These are phyloP conservation scores for Clarireedia homoeocarpa DNA, from an alignment of 2,329 filamentous ascomycete genomes.

Conservation along the genomic window DNA sequence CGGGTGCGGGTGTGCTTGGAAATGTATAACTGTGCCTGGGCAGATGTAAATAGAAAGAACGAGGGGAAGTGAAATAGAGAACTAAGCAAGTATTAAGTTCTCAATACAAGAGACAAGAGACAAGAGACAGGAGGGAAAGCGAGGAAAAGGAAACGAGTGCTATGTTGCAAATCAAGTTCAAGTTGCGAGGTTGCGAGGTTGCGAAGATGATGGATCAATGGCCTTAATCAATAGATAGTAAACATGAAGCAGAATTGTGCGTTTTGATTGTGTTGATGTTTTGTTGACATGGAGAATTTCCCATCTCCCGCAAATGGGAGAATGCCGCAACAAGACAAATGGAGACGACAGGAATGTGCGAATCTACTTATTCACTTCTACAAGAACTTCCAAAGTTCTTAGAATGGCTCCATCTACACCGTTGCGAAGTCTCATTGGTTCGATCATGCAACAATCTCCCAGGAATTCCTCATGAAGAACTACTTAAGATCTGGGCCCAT, in stretches of 20 bases:
- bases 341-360: background rate
- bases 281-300: slow-evolving; percentile 8
- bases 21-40: background rate
- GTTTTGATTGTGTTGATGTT: slow-evolving; percentile 4
- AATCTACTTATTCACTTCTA: too few species aligned
- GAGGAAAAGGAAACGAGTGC: background rate
- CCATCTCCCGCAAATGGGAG: background rate
- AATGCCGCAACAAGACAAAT: slow-evolving; percentile 1
- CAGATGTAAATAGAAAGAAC: slow-evolving; percentile 1
- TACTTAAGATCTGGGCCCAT: too few species aligned
- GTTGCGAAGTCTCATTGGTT: too few species aligned
- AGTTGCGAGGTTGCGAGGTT: background rate
- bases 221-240: background rate
- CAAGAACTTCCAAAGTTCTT: too few species aligned
- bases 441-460: too few species aligned
- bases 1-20: too few species aligned
- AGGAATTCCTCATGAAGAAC: too few species aligned
- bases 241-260: background rate
- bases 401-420: too few species aligned
- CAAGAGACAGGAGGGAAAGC: background rate
- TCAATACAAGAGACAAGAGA: background rate
- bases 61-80: background rate
- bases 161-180: background rate
- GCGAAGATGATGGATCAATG: background rate
- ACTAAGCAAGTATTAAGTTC: background rate